These are phyloP conservation scores for Skeletonema potamos DNA, from an alignment of 108 stramenopile species.

Conservation along the genomic window DNA sequence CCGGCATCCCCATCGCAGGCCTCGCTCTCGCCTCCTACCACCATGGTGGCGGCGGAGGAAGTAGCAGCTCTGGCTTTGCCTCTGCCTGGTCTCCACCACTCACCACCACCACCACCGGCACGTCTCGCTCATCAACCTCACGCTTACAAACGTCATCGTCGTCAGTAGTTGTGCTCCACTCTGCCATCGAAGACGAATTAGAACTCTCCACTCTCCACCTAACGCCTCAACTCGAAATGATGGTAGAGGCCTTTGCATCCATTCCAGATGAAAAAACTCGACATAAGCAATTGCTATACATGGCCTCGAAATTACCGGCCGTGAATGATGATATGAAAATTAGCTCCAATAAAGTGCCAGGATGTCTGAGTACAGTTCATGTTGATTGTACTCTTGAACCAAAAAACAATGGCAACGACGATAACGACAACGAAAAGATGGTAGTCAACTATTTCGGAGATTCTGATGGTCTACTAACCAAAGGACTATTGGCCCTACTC, in stretches of 20 bases:
- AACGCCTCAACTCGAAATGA: constrained; percentile 75
- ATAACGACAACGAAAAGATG: constrained; percentile 25
- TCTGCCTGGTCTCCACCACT: constrained; percentile 28
- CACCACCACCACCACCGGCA: neutral
- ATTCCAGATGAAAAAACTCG: constrained; percentile 90
- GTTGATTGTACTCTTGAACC: constrained; percentile 61
- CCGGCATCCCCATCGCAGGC: constrained; percentile 42
- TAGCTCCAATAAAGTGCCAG: constrained; percentile 89
- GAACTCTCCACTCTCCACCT: constrained; percentile 52
- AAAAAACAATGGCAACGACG: constrained; percentile 39
- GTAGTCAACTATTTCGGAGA: constrained; percentile 87
- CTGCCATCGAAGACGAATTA: constrained; percentile 5
- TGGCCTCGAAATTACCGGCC: constrained; percentile 73
- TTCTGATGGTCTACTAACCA: constrained; percentile 94
- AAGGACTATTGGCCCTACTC: constrained; percentile 92
- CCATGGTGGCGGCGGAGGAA: constrained; percentile 1
- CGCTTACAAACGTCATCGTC: neutral
- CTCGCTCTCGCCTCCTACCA: constrained; percentile 18
- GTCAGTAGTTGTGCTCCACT: neutral
- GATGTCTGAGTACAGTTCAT: constrained; percentile 89
- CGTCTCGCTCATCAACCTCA: too few relatives aligned
- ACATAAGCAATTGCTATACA: constrained; percentile 95
- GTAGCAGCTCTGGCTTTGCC: neutral
- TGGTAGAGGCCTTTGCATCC: constrained; percentile 75
- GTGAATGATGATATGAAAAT: constrained; percentile 57